phyloP scores from a whole-genome alignment of 805 yeast genomes.

The Pichia cabralensis region DNA sequence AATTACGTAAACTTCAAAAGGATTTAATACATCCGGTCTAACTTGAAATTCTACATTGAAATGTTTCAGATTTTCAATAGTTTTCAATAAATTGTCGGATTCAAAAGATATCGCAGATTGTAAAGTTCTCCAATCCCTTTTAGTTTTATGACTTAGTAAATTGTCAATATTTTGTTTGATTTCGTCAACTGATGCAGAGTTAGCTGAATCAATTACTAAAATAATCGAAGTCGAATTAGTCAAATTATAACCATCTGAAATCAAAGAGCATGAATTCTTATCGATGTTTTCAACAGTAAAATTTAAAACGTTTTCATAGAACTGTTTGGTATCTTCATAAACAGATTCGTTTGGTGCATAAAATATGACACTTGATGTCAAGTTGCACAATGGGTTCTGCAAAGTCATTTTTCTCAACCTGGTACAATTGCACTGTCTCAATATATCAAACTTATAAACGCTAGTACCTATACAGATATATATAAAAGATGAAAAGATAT shows the following conservation, averaged over 20 bases:
- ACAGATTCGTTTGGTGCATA: constrained; percentile 40
- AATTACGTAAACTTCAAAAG: constrained; percentile 62
- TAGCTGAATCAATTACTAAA: constrained; percentile 17
- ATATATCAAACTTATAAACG: too few species aligned
- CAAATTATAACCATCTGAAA: constrained; percentile 8
- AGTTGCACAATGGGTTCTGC: too few species aligned
- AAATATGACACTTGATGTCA: constrained; percentile 34
- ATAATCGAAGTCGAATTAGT: constrained; percentile 16
- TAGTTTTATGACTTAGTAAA: constrained; percentile 19
- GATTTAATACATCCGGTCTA: constrained; percentile 63
- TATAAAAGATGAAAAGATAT: too few species aligned
- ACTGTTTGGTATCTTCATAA: constrained; percentile 38
- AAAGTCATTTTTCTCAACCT: too few species aligned
- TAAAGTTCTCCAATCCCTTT: constrained; percentile 42
- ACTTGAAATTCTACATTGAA: constrained; percentile 36
- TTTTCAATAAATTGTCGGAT: constrained; percentile 29
- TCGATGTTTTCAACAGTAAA: constrained; percentile 22
- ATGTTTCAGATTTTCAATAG: constrained; percentile 27
- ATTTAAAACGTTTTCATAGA: constrained; percentile 43
- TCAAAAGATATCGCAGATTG: constrained; percentile 38
- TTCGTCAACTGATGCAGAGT: constrained; percentile 18
- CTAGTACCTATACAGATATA: too few species aligned
- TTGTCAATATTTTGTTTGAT: constrained; percentile 21
- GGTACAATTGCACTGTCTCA: too few species aligned
- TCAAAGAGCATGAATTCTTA: too few species aligned